Evolutionary conservation across 2,329 filamentous ascomycete genomes (phyloP), one percentile per base, ranked within the genome.

Genomic region (Ophiocordyceps polyrhachis-furcata): DNA sequence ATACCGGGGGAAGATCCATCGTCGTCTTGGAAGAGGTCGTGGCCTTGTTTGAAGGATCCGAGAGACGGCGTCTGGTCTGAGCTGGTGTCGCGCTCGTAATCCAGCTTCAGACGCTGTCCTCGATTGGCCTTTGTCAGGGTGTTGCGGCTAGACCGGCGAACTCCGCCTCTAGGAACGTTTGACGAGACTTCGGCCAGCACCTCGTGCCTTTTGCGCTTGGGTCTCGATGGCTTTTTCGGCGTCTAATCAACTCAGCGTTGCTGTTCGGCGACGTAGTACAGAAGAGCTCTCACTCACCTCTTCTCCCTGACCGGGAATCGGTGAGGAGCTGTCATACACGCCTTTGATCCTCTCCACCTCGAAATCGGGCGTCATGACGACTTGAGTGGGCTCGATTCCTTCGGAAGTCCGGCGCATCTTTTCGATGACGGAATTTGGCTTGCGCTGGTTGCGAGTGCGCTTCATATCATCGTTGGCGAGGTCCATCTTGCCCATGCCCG

Each of bases 401-500:
- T 71, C 67, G 1, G 83, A 86, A 17, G 74, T 76, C 44, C 69
- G 59, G 52, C 78, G 70, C 60, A 89, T 76, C 47, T 74, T 72
- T 45, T 74, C 67, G 20, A 86, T 63, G n/a, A 85, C 77, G 1
- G 76, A 79, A n/a, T 67, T 70, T 45, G 80, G 75, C 58, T 89
- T 89, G 53, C 81, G 77, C 60, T 89, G 83, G 56, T 88, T 88
- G 44, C 83, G 70, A 62, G 76, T 83, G 41, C 79, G 72, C 52
- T 76, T 80, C 69, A 83, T 81, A 48, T 81, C 74, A 15, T 77
- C 71, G 5, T 79, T 83, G 5, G 83, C 83, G 44, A 83, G 77
- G 58, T 89, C 83, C 56, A 88, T 87, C n/a, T 85, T 70, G 44
- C 75, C 73, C 83, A 88, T 88, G 17, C 83, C 83, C 3, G 80